These are phyloP conservation scores for Penicillium sp. DNA, from an alignment of 2,329 filamentous ascomycete genomes.

Conservation along the genomic window DNA sequence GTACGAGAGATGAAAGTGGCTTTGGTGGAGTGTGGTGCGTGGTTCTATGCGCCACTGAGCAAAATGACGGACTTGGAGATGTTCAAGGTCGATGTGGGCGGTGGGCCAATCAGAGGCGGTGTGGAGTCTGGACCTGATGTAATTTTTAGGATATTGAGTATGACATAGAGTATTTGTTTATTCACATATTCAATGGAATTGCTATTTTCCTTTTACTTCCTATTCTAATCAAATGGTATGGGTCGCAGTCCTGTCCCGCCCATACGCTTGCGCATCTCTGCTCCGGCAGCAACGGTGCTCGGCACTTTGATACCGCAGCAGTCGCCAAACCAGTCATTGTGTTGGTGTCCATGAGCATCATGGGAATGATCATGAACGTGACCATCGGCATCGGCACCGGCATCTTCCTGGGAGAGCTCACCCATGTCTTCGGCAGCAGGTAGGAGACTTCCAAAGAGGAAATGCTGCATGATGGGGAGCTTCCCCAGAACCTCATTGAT, in stretches of 20 bases:
- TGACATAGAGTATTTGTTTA: too few relatives aligned
- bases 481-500: conserved; percentile 87
- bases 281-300: conserved; percentile 82
- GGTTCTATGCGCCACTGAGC: too few relatives aligned
- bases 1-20: too few relatives aligned
- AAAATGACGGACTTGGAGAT: too few relatives aligned
- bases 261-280: conserved; percentile 73
- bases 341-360: conserved; percentile 61
- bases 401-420: conserved; percentile 38
- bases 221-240: conserved; percentile 43
- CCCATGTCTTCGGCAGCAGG: conserved; percentile 75
- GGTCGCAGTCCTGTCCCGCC: conserved; percentile 59
- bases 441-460: conserved; percentile 81
- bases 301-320: conserved; percentile 98
- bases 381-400: conserved; percentile 39
- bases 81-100: conserved; percentile 7
- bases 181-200: too few relatives aligned
- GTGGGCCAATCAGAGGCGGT: conserved; percentile 18
- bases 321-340: conserved; percentile 68
- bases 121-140: not conserved
- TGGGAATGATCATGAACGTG: conserved; percentile 56
- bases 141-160: not conserved
- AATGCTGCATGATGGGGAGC: conserved; percentile 97
- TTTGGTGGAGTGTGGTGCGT: too few relatives aligned
- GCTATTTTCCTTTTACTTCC: too few relatives aligned